Evolutionary conservation across 805 yeast species (phyloP).

Genomic region (Cyberlindnera misumaiensis): DNA sequence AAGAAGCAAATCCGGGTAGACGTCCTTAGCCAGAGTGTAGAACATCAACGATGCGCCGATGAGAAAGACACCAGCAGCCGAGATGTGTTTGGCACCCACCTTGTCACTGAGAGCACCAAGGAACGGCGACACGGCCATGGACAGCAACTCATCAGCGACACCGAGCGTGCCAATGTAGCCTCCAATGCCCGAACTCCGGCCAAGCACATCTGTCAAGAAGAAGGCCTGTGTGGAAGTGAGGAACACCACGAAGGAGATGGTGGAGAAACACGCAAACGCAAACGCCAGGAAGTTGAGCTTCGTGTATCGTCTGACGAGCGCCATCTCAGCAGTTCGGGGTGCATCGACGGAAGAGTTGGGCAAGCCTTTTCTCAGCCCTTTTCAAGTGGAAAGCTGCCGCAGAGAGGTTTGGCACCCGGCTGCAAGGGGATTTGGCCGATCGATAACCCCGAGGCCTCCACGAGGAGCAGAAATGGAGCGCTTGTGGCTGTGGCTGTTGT

Average conservation of each 20-base stretch:
- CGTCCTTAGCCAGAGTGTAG: constrained; percentile 39
- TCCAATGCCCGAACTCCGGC: constrained; percentile 29
- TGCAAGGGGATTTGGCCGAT: too few species aligned
- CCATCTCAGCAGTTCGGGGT: constrained; percentile 2
- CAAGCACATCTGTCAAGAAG: constrained; percentile 32
- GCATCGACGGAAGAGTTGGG: too few species aligned
- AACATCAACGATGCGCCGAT: constrained; percentile 41
- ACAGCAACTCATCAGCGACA: constrained; percentile 52
- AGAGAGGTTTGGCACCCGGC: too few species aligned
- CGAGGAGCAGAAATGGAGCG: too few species aligned
- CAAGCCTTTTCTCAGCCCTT: too few species aligned
- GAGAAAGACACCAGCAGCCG: constrained; percentile 39
- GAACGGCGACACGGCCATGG: constrained; percentile 49
- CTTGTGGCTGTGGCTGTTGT: too few species aligned
- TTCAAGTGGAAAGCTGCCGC: too few species aligned
- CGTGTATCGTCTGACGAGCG: constrained; percentile 14
- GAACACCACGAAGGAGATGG: constrained; percentile 37
- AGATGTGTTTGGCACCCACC: constrained; percentile 52
- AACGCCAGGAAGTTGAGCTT: constrained; percentile 26
- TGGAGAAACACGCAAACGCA: constrained; percentile 30
- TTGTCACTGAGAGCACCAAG: constrained; percentile 59
- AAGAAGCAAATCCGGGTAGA: constrained; percentile 44
- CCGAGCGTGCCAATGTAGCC: constrained; percentile 42
- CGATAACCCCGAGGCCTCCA: too few species aligned
- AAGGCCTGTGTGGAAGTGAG: constrained; percentile 38